These are phyloP conservation scores for Furcasterigmium sp. DNA, from an alignment of 2,329 filamentous ascomycete genomes.

Conservation along the genomic window DNA sequence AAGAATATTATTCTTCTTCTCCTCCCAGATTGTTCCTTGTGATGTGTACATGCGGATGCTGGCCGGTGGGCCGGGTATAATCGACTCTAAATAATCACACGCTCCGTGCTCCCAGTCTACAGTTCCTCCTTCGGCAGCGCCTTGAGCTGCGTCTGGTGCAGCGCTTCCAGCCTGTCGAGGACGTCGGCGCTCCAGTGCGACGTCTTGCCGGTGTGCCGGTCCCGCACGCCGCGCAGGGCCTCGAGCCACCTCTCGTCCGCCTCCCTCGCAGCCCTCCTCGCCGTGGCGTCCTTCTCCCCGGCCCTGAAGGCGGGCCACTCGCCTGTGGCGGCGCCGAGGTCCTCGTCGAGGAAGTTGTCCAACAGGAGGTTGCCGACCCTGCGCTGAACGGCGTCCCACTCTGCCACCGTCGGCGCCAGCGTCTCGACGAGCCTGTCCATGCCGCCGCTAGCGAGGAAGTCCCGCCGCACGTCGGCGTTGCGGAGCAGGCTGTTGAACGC, in stretches of 20 bases:
- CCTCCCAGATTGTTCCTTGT: no score
- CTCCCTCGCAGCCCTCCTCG: slow-evolving; percentile 8
- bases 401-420: slow-evolving; percentile 38
- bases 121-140: slow-evolving; percentile 16
- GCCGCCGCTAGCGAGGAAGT: slow-evolving; percentile 51
- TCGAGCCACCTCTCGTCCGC: slow-evolving; percentile 10
- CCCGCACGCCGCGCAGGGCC: slow-evolving; percentile 7
- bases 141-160: slow-evolving; percentile 11
- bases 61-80: not conserved
- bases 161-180: slow-evolving; percentile 7
- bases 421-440: slow-evolving; percentile 50
- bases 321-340: slow-evolving; percentile 53
- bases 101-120: slow-evolving; percentile 6
- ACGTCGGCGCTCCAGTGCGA: slow-evolving; percentile 11
- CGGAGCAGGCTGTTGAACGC: slow-evolving; percentile 54
- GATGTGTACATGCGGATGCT: not conserved
- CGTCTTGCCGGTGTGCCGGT: slow-evolving; percentile 8
- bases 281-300: slow-evolving; percentile 8
- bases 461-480: slow-evolving; percentile 41
- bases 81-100: not conserved
- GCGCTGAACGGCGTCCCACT: slow-evolving; percentile 45
- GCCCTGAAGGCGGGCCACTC: slow-evolving; percentile 42
- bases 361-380: slow-evolving; percentile 54
- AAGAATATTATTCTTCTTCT: not conserved
- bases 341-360: slow-evolving; percentile 62